Evolutionary conservation across 169 alveolate genomes (phyloP).

Genomic region (Plasmodium gonderi): DNA sequence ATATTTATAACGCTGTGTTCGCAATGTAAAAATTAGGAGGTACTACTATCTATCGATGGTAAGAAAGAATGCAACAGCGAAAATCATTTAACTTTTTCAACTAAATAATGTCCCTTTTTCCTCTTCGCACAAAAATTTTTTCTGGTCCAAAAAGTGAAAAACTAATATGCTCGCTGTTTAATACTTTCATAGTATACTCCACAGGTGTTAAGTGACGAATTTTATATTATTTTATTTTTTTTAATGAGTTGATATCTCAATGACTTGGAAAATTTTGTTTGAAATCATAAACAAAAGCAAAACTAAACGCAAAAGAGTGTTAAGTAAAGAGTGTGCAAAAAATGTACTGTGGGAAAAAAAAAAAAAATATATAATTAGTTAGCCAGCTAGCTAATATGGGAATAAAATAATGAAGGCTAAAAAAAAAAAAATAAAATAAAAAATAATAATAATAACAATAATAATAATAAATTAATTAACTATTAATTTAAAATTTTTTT

Average conservation of each 20-base stretch:
- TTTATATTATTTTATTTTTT: neutral
- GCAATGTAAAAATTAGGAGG: neutral
- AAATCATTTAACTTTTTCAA: neutral
- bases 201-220: neutral
- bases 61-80: neutral
- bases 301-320: neutral
- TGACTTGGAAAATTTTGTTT: neutral
- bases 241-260: neutral
- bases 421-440: neutral
- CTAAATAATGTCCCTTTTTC: too few relatives aligned
- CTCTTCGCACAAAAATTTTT: too few relatives aligned
- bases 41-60: neutral
- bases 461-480: too few relatives aligned
- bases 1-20: too few relatives aligned
- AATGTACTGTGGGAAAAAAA: too few relatives aligned
- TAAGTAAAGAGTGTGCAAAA: neutral
- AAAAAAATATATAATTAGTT: neutral
- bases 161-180: too few relatives aligned
- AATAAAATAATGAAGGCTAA: too few relatives aligned
- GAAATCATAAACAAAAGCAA: neutral
- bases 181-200: neutral
- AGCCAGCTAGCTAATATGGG: neutral
- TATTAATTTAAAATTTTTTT: neutral
- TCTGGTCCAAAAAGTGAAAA: too few relatives aligned
- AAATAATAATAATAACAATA: too few relatives aligned